phyloP scores from a whole-genome alignment of 345 rosid species.

The Arabidopsis suecica region DNA sequence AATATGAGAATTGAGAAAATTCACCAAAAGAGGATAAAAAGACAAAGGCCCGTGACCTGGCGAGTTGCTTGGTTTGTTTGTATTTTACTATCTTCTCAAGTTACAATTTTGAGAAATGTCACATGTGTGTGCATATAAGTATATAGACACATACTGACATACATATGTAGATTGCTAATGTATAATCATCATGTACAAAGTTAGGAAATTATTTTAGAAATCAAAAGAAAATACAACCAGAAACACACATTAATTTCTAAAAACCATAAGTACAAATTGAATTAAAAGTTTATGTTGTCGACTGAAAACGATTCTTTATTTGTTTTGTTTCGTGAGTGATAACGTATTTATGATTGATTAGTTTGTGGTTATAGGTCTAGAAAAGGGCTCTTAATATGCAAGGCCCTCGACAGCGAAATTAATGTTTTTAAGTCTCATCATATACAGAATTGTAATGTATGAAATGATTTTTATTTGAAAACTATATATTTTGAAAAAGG shows the following conservation, averaged over 20 bases:
- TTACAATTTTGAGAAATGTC: constrained; percentile 27
- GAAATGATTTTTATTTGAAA: background rate
- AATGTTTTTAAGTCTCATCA: constrained; percentile 24
- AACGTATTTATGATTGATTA: constrained; percentile 28
- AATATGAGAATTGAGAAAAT: constrained; percentile 23
- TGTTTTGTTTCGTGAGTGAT: background rate
- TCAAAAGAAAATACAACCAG: constrained; percentile 1
- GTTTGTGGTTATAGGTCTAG: constrained; percentile 35
- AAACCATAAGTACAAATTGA: background rate
- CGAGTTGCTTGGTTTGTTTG: constrained; percentile 36
- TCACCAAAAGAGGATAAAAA: constrained; percentile 28
- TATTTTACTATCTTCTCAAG: constrained; percentile 33
- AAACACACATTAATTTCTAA: background rate
- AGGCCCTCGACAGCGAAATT: constrained; percentile 18
- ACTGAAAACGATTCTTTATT: constrained; percentile 12
- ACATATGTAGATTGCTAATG: background rate
- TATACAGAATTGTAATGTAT: background rate
- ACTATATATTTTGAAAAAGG: background rate
- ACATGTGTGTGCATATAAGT: constrained; percentile 5
- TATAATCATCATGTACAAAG: background rate
- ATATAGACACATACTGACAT: background rate
- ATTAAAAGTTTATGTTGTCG: constrained; percentile 8
- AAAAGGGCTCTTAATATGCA: constrained; percentile 22
- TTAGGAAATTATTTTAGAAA: background rate
- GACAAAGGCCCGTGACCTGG: constrained; percentile 43